phyloP scores from a whole-genome alignment of 257 asterid genomes.

The Vinca minor region DNA sequence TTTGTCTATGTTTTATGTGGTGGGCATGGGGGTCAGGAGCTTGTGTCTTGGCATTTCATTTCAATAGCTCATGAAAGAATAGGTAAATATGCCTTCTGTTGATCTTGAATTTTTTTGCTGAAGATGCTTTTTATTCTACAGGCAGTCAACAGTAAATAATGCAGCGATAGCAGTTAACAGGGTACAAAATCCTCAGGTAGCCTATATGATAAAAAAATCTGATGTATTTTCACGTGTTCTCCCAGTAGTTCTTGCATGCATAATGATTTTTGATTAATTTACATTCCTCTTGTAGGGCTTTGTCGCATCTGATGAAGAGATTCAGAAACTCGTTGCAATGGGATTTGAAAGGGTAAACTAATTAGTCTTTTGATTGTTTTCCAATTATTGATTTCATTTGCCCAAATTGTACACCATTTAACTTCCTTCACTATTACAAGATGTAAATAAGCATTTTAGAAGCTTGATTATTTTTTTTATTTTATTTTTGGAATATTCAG shows the following conservation, averaged over 20 bases:
- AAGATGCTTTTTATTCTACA: constrained; percentile 9
- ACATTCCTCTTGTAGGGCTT: constrained; percentile 34
- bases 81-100: too few relatives aligned
- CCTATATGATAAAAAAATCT: constrained; percentile 6
- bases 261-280: constrained; percentile 12
- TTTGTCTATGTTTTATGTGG: not conserved
- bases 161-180: constrained; percentile 28
- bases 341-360: constrained; percentile 80
- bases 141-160: constrained; percentile 30
- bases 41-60: not conserved
- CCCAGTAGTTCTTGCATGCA: constrained; percentile 7
- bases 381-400: not conserved
- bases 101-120: not conserved
- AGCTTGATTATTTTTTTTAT: not conserved
- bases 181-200: constrained; percentile 51
- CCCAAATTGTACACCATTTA: not conserved
- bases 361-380: not conserved
- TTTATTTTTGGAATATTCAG: constrained; percentile 38
- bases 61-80: not conserved
- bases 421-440: not conserved
- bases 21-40: not conserved
- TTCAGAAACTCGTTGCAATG: constrained; percentile 85
- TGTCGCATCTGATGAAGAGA: constrained; percentile 51
- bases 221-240: not conserved
- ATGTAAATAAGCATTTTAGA: not conserved